Percentiles rank a stretch among this genome's conserved stretches.
Conservation (phyloP, 139 green algal species). For the Ettlia oleoabundans region DNA sequence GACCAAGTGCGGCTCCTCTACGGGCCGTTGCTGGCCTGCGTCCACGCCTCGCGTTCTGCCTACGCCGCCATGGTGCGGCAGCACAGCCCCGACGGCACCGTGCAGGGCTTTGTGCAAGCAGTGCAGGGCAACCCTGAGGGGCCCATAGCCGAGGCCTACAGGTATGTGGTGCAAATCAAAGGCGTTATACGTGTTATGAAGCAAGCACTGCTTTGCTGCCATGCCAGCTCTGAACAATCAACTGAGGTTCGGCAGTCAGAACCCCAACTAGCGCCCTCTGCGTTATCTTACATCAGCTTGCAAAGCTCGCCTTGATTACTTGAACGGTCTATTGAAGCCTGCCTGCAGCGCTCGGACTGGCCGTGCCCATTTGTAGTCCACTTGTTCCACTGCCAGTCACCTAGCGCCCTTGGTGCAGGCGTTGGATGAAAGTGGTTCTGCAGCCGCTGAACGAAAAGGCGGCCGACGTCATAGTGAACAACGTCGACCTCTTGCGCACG, state of each 20-base stretch:
- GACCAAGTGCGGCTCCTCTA: constrained; percentile 83
- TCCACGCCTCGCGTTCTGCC: constrained; percentile 77
- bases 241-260: too few species aligned
- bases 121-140: constrained; percentile 63
- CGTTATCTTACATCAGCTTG: too few species aligned
- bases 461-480: constrained; percentile 60
- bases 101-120: constrained; percentile 59
- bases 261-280: too few species aligned
- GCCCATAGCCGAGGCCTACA: constrained; percentile 68
- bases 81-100: constrained; percentile 75
- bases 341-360: too few species aligned
- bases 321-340: too few species aligned
- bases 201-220: not conserved
- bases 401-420: constrained; percentile 39
- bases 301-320: too few species aligned
- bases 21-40: constrained; percentile 83
- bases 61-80: constrained; percentile 86
- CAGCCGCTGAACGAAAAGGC: constrained; percentile 89
- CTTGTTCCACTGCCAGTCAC: too few species aligned
- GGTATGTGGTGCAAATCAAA: constrained; percentile 32
- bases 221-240: too few species aligned
- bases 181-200: too few species aligned
- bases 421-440: constrained; percentile 86
- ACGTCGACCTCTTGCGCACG: constrained; percentile 73
- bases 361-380: too few species aligned